Base-by-base conservation (phyloP, 345 rosid species). In the Microcos paniculata region DNA sequence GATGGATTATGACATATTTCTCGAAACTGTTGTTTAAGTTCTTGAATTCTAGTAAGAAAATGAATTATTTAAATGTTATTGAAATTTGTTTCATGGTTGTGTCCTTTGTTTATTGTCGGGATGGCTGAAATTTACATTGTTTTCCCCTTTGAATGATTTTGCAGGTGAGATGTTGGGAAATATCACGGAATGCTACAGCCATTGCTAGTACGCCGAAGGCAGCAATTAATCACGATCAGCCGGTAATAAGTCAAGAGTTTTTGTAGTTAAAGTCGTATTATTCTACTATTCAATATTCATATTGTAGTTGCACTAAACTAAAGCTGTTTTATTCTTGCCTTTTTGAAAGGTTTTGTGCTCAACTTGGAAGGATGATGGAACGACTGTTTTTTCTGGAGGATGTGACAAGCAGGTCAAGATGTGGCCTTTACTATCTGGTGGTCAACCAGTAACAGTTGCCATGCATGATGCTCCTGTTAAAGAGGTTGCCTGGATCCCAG, bases 321-420 rank as follows among this genome's bases (percentile, higher is more conserved):
- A 57, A 74, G 16, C 51, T 76, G 77, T 38, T 30, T 10, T 19
- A 46, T 65, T n/a, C 26, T 64, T 59, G 38, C 21, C 0, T 45
- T 33, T 75, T 19, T 30, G 3, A 62, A 59, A 72, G 99, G 97
- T 90, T 31, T 77, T 94, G 71, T 94, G 99, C 86, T 94, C 98
- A 38, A 59, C 98, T 48, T 96, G 98, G 97, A 96, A 96, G 87
- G 99, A 94, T 81, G 99, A 96, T 88, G 99, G 99, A 72, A 90
- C 91, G 26, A 85, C 99, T 3, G 95, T 94, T 40, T 93, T 96
- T 79, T 87, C 90, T 61, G 99, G 96, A 11, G 98, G 99, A 16
- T 96, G 99, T 68, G 98, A 96, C 83, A 96, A 96, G 82, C 99
- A 94, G 84, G 99, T 90, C 19, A 96, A 96, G 83, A 96, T 96